A percentile compares a stretch with the other conserved stretches of the same genome.
phyloP scores from a whole-genome alignment of 495 filamentous ascomycete genomes.

The Neurospora sublineolata region DNA sequence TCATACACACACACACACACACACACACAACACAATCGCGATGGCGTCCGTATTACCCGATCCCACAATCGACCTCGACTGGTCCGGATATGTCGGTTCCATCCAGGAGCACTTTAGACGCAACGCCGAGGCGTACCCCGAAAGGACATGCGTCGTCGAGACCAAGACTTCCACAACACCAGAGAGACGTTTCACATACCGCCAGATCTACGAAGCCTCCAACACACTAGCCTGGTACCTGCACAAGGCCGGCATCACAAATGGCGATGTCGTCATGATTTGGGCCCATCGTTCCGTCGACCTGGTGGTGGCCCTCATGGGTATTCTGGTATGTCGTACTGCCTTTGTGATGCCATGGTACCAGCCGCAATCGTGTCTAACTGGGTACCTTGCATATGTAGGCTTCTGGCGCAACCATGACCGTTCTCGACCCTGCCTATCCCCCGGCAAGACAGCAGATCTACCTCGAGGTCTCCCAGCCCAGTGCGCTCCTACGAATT shows the following conservation, averaged over 20 bases:
- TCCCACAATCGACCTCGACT: conserved; percentile 67
- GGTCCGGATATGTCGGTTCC: conserved; percentile 63
- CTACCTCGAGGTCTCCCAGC: conserved; percentile 80
- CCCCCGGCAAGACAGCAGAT: conserved; percentile 81
- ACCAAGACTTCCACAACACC: conserved; percentile 53
- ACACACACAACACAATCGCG: background rate
- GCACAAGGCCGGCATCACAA: conserved; percentile 55
- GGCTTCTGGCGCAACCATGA: conserved; percentile 57
- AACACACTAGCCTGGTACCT: conserved; percentile 74
- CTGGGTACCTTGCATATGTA: conserved; percentile 11
- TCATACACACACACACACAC: background rate
- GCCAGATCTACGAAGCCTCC: conserved; percentile 76
- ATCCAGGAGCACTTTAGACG: conserved; percentile 30
- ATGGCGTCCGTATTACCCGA: conserved; percentile 42
- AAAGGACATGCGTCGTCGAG: conserved; percentile 72
- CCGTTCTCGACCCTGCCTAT: conserved; percentile 80
- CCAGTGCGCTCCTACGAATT: conserved; percentile 69
- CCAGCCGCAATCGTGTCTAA: background rate
- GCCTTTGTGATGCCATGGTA: background rate
- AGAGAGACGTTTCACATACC: conserved; percentile 66
- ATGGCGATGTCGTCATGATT: conserved; percentile 89
- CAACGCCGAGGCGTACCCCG: conserved; percentile 66
- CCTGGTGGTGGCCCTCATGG: conserved; percentile 54
- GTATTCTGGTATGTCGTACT: conserved; percentile 33
- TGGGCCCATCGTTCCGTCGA: conserved; percentile 76